phyloP scores from a whole-genome alignment of 352 stramenopile species.

The Pythium sp. region DNA sequence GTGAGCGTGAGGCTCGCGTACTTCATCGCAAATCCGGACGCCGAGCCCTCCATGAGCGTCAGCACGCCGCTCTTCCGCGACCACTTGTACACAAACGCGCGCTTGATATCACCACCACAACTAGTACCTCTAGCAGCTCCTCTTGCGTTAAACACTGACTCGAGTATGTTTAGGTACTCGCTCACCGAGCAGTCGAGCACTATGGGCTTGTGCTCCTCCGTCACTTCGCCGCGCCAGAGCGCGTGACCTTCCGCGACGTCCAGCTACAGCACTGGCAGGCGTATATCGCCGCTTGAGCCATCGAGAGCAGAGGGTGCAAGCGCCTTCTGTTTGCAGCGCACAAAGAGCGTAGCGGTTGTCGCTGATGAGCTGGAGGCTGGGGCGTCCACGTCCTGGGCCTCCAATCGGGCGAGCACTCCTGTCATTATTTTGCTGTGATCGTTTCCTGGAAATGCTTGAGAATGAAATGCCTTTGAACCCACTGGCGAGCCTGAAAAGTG shows the following conservation, averaged over 20 bases:
- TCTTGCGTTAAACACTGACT: constrained; percentile 7
- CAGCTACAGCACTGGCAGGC: constrained; percentile 21
- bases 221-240: constrained; percentile 32
- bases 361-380: background rate
- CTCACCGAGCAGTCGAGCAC: constrained; percentile 38
- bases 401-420: constrained; percentile 21
- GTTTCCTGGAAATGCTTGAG: too few species aligned
- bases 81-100: constrained; percentile 44
- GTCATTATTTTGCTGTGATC: background rate
- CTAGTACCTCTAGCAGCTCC: background rate
- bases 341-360: constrained; percentile 16
- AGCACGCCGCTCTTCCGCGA: constrained; percentile 25
- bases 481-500: background rate
- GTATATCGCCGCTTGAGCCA: background rate
- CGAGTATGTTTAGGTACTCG: constrained; percentile 35
- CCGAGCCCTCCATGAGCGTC: constrained; percentile 50
- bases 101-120: background rate
- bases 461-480: background rate
- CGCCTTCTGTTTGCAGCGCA: constrained; percentile 23
- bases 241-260: constrained; percentile 26
- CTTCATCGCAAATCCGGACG: constrained; percentile 45
- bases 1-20: constrained; percentile 38
- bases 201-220: constrained; percentile 33
- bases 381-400: constrained; percentile 23
- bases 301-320: background rate